Evolutionary conservation across 768 basidiomycete genomes (phyloP), one percentile per base, ranked within the genome.

Genomic region (Lactarius hengduanensis): DNA sequence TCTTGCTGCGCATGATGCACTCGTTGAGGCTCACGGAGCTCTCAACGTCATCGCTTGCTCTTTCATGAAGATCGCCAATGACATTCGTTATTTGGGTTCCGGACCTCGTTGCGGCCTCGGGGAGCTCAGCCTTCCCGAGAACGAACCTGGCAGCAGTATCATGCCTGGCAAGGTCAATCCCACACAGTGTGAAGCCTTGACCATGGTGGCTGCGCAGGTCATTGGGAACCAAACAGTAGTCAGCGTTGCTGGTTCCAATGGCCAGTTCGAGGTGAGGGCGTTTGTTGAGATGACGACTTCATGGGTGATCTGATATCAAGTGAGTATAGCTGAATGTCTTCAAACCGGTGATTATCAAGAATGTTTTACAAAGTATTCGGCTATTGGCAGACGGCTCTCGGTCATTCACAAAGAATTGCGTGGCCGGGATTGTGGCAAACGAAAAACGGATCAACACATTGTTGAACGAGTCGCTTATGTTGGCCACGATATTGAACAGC

Each of bases 121-220:
- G 28, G 97, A 99, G 78, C 81, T 99, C 47, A 88, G 84, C 72
- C 79, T 98, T 59, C 97, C 97, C 13, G 97, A 98, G 80, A 99
- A 99, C 77, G 97, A 99, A 79, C 97, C 97, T 54, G 97, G 97
- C 57, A 96, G 94, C 74, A 96, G 94, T 65, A 98, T 99, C 79
- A 99, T 99, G 97, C 97, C 96, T 8, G 97, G 97, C 67, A 98
- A 99, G 80, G 97, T 99, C 66, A 99, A 99, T 80, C 97, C 97
- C 13, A 99, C 97, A 5, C 97, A 99, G 76, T 98, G 97, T 72
- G 97, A 99, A 78, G 97, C 97, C 9, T 78, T 98, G 68, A 98
- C 97, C 11, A 98, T 98, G 97, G 94, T 98, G 28, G 93, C 94
- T 50, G 95, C 96, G 0, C 97, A 98, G 77, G 96, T 98, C 5